Evolutionary conservation across 495 filamentous ascomycete species (phyloP).

Genomic region (Neurospora sp.): DNA sequence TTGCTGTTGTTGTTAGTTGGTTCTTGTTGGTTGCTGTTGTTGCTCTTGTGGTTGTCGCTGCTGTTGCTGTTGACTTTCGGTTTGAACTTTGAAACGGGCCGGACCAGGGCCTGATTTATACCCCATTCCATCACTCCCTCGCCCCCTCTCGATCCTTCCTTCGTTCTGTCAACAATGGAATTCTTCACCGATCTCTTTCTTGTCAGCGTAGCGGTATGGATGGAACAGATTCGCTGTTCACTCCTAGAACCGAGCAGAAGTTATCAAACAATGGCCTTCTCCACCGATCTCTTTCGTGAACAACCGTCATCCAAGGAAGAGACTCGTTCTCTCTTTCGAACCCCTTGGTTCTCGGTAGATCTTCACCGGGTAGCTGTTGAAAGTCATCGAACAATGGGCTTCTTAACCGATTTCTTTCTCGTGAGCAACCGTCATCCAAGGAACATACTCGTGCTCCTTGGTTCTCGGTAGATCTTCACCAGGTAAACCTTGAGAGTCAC

Average conservation of each 20-base stretch:
- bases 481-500: not conserved
- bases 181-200: not conserved
- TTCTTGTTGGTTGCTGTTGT: not conserved
- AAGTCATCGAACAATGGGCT: not conserved
- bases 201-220: no score
- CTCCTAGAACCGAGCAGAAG: not conserved
- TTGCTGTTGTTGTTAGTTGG: not conserved
- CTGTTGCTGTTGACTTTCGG: not conserved
- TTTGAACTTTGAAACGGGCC: not conserved
- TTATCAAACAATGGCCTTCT: not conserved
- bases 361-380: not conserved
- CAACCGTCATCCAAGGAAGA: not conserved
- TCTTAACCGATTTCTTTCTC: not conserved
- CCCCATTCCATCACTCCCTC: not conserved
- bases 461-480: not conserved
- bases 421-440: not conserved
- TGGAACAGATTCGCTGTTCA: not conserved
- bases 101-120: not conserved
- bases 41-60: not conserved
- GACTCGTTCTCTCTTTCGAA: not conserved
- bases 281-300: not conserved
- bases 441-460: not conserved
- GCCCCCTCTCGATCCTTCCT: not conserved
- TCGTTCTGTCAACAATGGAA: not conserved
- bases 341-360: not conserved